Conservation (phyloP, 306 rosid genomes). For the Rosa rugosa region DNA sequence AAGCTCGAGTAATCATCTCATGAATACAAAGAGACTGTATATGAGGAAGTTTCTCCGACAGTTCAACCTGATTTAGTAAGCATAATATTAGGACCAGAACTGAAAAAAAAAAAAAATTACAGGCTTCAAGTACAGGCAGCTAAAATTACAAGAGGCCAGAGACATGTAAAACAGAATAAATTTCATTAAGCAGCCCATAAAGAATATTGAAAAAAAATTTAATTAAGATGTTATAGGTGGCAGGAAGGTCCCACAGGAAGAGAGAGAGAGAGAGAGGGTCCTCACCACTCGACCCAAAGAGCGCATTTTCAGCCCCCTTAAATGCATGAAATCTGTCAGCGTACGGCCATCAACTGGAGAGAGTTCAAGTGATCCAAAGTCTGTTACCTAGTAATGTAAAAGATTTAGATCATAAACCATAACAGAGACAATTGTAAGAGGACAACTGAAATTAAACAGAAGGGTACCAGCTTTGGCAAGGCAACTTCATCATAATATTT, state of each 20-base stretch:
- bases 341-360: slow-evolving; percentile 99
- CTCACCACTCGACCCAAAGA: slow-evolving; percentile 95
- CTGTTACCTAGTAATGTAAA: slow-evolving; percentile 60
- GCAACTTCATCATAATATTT: slow-evolving; percentile 83
- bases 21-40: slow-evolving; percentile 95
- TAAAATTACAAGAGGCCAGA: background rate
- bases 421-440: slow-evolving; percentile 11
- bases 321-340: slow-evolving; percentile 94
- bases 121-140: background rate
- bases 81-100: slow-evolving; percentile 29
- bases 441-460: slow-evolving; percentile 3
- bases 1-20: slow-evolving; percentile 95
- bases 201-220: background rate
- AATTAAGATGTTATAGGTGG: background rate
- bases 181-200: background rate
- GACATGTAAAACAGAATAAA: background rate
- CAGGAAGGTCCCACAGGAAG: background rate
- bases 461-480: slow-evolving; percentile 89
- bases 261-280: slow-evolving; percentile 8
- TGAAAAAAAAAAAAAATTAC: slow-evolving; percentile 8
- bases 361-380: slow-evolving; percentile 95
- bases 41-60: slow-evolving; percentile 87
- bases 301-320: slow-evolving; percentile 81
- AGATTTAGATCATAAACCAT: slow-evolving; percentile 32
- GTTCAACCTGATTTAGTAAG: slow-evolving; percentile 67